Evolutionary conservation across 2,329 filamentous ascomycete genomes (phyloP).

Genomic region (Paraphoma chrysanthemicola): DNA sequence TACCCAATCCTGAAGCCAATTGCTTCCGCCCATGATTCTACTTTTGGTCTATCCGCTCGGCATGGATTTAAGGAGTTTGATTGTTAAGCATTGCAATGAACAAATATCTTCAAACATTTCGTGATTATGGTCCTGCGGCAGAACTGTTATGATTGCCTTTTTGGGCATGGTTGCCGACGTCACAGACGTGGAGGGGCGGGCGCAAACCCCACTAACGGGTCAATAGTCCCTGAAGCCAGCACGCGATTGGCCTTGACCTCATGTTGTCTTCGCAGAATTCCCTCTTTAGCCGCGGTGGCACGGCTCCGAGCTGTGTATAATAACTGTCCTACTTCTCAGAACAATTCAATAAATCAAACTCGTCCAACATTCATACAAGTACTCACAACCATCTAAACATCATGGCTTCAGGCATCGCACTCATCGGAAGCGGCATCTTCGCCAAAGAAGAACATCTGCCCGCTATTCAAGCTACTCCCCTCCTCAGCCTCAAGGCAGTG

Average conservation of each 20-base stretch:
- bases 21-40: no score
- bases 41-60: no score
- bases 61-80: background rate
- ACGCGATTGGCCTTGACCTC: background rate
- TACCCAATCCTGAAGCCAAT: background rate
- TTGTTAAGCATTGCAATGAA: background rate
- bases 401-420: slow-evolving; percentile 61
- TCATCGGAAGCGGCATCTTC: slow-evolving; percentile 70
- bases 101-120: background rate
- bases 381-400: background rate
- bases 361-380: slow-evolving; percentile 1
- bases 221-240: background rate
- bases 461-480: slow-evolving; percentile 63
- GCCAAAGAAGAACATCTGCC: slow-evolving; percentile 67
- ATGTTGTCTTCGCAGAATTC: slow-evolving; percentile 5
- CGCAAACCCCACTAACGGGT: slow-evolving; percentile 13
- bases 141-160: slow-evolving; percentile 17
- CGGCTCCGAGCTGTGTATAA: background rate
- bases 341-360: background rate
- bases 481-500: slow-evolving; percentile 66
- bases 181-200: slow-evolving; percentile 21
- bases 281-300: slow-evolving; percentile 27
- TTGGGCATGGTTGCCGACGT: slow-evolving; percentile 24
- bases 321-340: background rate
- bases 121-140: background rate